These are phyloP conservation scores for Pseudogymnoascus sp. DNA, from an alignment of 2,329 filamentous ascomycete genomes.

Conservation along the genomic window DNA sequence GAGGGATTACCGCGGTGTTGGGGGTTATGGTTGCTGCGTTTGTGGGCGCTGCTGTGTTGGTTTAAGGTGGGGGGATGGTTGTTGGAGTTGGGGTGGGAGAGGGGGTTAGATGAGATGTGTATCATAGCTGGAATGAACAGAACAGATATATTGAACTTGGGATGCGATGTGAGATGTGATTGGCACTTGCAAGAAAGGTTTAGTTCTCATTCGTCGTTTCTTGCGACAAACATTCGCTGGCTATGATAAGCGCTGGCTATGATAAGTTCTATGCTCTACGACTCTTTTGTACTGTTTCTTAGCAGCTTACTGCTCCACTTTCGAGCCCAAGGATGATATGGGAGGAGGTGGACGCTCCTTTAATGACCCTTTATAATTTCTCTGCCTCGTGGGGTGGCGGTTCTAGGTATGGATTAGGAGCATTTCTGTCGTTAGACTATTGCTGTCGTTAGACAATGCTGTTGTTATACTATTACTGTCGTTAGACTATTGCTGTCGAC, in stretches of 20 bases:
- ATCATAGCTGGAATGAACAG: background rate
- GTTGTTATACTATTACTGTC: too few relatives aligned
- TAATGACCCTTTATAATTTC: background rate
- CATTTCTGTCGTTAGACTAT: background rate
- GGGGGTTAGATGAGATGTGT: background rate
- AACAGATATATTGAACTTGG: background rate
- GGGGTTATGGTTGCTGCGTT: background rate
- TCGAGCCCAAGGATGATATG: too few relatives aligned
- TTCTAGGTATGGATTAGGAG: background rate
- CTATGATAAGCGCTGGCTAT: too few relatives aligned
- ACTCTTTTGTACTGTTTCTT: background rate
- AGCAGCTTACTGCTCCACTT: too few relatives aligned
- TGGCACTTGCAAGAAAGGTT: too few relatives aligned
- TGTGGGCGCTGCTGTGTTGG: background rate
- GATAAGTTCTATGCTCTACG: too few relatives aligned
- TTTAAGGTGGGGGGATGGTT: background rate
- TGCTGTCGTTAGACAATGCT: too few relatives aligned
- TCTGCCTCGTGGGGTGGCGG: background rate
- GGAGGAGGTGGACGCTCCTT: background rate
- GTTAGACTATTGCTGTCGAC: background rate
- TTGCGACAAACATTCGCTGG: too few relatives aligned
- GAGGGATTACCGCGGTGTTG: background rate
- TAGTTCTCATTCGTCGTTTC: too few relatives aligned
- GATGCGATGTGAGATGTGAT: background rate
- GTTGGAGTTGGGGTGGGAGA: background rate